These are phyloP conservation scores for Malbranchea zuffiana DNA, from an alignment of 2,329 filamentous ascomycete species.

Conservation along the genomic window DNA sequence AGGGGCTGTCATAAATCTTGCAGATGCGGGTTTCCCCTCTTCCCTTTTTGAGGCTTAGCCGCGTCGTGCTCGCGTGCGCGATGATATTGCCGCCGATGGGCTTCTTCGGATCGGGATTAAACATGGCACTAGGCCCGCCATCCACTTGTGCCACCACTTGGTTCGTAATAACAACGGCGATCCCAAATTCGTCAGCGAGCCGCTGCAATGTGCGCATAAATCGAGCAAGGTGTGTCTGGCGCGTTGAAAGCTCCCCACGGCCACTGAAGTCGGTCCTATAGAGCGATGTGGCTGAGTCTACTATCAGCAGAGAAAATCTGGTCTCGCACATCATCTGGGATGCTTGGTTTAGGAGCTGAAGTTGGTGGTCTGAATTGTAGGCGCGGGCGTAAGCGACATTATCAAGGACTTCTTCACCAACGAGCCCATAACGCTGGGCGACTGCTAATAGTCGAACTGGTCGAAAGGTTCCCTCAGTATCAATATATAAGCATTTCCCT, in stretches of 20 bases:
- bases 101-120: slow-evolving; percentile 98
- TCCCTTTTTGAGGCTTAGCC: slow-evolving; percentile 91
- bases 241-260: slow-evolving; percentile 88
- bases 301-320: slow-evolving; percentile 85
- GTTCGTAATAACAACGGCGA: slow-evolving; percentile 96
- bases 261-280: slow-evolving; percentile 96
- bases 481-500: slow-evolving; percentile 96
- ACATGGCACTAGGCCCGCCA: slow-evolving; percentile 92
- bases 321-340: slow-evolving; percentile 99
- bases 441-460: slow-evolving; percentile 84
- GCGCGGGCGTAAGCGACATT: slow-evolving; percentile 96
- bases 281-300: slow-evolving; percentile 89
- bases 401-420: slow-evolving; percentile 93
- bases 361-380: slow-evolving; percentile 96
- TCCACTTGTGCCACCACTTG: slow-evolving; percentile 98
- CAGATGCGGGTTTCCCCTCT: slow-evolving; percentile 90
- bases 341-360: slow-evolving; percentile 88
- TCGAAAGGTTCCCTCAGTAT: slow-evolving; percentile 94
- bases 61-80: slow-evolving; percentile 89
- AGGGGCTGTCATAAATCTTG: slow-evolving; percentile 98
- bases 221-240: slow-evolving; percentile 52
- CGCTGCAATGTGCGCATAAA: slow-evolving; percentile 40
- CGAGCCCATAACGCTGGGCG: slow-evolving; percentile 85
- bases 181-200: slow-evolving; percentile 68
- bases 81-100: slow-evolving; percentile 98